phyloP scores from a whole-genome alignment of 2,329 filamentous ascomycete species.

The Alternaria dauci region DNA sequence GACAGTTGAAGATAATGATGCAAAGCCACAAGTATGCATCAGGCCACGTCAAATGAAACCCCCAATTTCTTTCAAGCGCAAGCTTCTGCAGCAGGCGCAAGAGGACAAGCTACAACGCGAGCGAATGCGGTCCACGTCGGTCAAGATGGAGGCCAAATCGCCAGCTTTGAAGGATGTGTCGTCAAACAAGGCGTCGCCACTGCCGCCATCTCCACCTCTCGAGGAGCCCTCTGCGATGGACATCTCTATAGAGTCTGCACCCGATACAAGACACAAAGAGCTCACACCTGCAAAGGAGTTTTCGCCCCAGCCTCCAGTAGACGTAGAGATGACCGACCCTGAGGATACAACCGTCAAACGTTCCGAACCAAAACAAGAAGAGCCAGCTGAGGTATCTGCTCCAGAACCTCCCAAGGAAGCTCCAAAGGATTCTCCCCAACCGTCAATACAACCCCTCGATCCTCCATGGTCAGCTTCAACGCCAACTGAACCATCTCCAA shows the following conservation, averaged over 20 bases:
- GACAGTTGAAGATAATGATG: constrained; percentile 34
- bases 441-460: constrained; percentile 45
- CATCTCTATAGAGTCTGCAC: constrained; percentile 30
- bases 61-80: constrained; percentile 48
- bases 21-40: constrained; percentile 17
- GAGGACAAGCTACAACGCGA: constrained; percentile 50
- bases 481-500: constrained; percentile 23
- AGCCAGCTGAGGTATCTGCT: constrained; percentile 40
- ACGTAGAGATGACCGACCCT: constrained; percentile 31
- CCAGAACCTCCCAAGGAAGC: constrained; percentile 28
- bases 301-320: constrained; percentile 24
- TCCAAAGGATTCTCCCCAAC: constrained; percentile 38
- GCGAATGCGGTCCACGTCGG: constrained; percentile 47
- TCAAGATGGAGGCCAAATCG: constrained; percentile 46
- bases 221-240: constrained; percentile 41
- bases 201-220: constrained; percentile 33
- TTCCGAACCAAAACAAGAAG: constrained; percentile 36
- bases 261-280: constrained; percentile 30
- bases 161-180: constrained; percentile 45
- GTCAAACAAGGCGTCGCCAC: constrained; percentile 44
- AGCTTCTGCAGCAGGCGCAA: constrained; percentile 49
- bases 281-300: constrained; percentile 36
- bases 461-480: constrained; percentile 41
- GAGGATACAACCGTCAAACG: constrained; percentile 23
- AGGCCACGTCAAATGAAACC: constrained; percentile 38